Evolutionary conservation across 163 green algal species (phyloP), one percentile per base, ranked within the genome.

Genomic region (Volvox carteri): DNA sequence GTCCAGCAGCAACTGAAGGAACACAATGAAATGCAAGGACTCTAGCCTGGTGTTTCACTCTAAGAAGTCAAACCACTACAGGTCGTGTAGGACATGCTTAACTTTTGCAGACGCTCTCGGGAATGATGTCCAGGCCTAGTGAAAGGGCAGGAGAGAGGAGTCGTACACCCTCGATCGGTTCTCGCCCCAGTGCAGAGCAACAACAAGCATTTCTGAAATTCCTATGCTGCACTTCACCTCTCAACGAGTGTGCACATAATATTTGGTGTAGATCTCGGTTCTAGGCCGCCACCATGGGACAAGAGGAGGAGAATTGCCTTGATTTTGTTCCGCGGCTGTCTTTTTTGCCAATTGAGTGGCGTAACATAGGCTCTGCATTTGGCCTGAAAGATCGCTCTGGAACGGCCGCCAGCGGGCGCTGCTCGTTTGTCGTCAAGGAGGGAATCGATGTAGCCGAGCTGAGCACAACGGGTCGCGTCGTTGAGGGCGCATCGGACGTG

Each of bases 301-400:
- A 86, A 42, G 39, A 23, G 60, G 78, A 87, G 48, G 67, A 60
- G n/a, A 92, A 89, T 72, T 81, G 72, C 84, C 84, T 95, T 0
- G 92, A 95, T 41, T 92, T 94, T 39, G 48, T 95, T 1, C 86
- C 86, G 18, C 88, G 85, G 9, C 67, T 91, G n/a, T 84, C 46
- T 48, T 73, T 93, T 16, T 77, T 92, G 30, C 85, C 90, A 9
- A 93, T 90, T 48, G 91, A 94, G 11, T 90, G 79, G 90, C 77
- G 86, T 33, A 89, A 68, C 50, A 65, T 95, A 28, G 92, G 92
- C 0, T 74, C 76, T n/a, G 89, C 87, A 21, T 93, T 94, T 41
- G 86, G 78, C 21, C 23, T 86, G 21, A 78, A 84, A 70, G 83
- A 81, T 52, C 37, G 70, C 46, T 62, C 48, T 2, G 46, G 54